Conservation (phyloP, 345 rosid species). For the Acer negundo region DNA sequence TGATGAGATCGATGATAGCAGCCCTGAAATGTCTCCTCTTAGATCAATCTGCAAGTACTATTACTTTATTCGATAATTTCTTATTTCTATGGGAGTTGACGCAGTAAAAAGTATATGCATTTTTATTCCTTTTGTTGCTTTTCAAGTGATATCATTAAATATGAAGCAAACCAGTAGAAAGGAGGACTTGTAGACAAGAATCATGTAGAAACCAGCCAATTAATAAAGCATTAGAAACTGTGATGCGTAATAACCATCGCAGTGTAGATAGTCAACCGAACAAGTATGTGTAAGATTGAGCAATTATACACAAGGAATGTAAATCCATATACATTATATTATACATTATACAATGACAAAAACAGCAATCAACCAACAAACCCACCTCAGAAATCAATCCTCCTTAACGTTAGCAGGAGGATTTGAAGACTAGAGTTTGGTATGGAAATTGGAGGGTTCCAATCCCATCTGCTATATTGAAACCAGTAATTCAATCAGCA, state of each 20-base stretch:
- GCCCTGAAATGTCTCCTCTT: constrained; percentile 60
- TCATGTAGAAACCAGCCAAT: constrained; percentile 52
- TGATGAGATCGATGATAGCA: constrained; percentile 75
- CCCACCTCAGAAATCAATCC: not conserved
- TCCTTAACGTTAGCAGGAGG: constrained; percentile 13
- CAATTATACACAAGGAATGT: not conserved
- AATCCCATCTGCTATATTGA: no score
- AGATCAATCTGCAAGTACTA: constrained; percentile 53
- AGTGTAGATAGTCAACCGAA: no score
- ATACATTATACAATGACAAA: constrained; percentile 46
- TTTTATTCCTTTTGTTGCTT: no score
- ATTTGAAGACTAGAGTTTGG: no score
- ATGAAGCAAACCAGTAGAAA: constrained; percentile 85
- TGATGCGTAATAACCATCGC: not conserved
- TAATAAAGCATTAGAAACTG: not conserved
- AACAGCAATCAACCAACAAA: constrained; percentile 41
- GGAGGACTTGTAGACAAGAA: constrained; percentile 88
- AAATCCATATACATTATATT: not conserved
- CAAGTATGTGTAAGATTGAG: not conserved
- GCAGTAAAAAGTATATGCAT: no score
- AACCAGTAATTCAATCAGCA: no score
- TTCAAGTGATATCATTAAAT: constrained; percentile 32
- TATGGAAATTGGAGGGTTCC: no score
- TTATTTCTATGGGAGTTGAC: no score
- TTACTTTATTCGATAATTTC: no score